Conservation (phyloP, 768 basidiomycete species). For the Termitomyces sp. region DNA sequence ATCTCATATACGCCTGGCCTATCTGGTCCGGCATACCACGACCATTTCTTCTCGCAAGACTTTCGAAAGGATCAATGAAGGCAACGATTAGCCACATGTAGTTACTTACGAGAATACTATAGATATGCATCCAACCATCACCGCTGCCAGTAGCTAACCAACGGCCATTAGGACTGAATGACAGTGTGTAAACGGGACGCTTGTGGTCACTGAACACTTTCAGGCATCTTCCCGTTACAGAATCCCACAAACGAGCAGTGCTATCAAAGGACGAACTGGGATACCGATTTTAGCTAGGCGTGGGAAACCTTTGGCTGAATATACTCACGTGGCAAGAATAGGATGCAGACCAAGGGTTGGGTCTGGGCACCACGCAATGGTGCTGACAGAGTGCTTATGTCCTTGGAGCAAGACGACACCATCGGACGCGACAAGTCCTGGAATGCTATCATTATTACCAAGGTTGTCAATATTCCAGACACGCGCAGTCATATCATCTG, state of each 20-base stretch:
- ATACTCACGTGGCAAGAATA: conserved; percentile 63
- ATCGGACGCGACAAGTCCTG: conserved; percentile 32
- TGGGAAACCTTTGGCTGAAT: neutral
- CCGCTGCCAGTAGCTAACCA: conserved; percentile 74
- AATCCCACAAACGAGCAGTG: conserved; percentile 81
- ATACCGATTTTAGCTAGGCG: conserved; percentile 1
- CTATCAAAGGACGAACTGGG: conserved; percentile 73
- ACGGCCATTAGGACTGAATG: conserved; percentile 70
- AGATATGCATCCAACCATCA: conserved; percentile 73
- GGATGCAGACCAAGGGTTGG: conserved; percentile 45
- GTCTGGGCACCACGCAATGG: conserved; percentile 64
- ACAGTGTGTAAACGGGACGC: conserved; percentile 64
- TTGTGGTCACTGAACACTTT: conserved; percentile 67
- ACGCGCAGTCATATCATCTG: conserved; percentile 74
- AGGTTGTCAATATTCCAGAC: conserved; percentile 62
- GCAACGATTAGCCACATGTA: neutral
- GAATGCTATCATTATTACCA: conserved; percentile 30
- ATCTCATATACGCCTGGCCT: conserved; percentile 71
- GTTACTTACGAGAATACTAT: conserved; percentile 53
- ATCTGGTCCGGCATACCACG: conserved; percentile 53
- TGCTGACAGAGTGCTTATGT: conserved; percentile 60
- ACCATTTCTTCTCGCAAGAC: conserved; percentile 50
- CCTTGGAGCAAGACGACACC: conserved; percentile 47
- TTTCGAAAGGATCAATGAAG: conserved; percentile 10
- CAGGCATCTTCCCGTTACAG: conserved; percentile 68